Percentiles rank a stretch among this genome's conserved stretches.
phyloP scores from a whole-genome alignment of 164 flowering plant genomes.

The Liriodendron chinense region DNA sequence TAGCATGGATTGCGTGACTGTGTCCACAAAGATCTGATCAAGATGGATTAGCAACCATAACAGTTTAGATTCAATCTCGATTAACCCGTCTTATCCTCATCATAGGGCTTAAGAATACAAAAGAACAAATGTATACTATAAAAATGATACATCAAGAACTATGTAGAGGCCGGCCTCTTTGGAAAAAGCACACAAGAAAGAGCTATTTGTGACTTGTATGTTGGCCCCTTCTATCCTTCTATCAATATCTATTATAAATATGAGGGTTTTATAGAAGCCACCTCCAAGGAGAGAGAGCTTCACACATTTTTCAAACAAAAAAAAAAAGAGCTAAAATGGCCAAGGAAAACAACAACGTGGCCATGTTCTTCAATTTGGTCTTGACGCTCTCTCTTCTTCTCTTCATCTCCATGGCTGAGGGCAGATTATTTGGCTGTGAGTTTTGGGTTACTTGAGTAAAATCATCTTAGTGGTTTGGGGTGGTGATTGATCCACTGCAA shows the following conservation, averaged over 20 bases:
- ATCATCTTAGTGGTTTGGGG: too few relatives aligned
- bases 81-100: too few relatives aligned
- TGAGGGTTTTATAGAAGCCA: not conserved
- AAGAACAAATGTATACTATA: too few relatives aligned
- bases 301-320: not conserved
- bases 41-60: too few relatives aligned
- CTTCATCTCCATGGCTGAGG: slow-evolving; percentile 7
- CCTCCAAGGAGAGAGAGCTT: not conserved
- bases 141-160: not conserved
- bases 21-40: too few relatives aligned
- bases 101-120: too few relatives aligned
- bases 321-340: not conserved
- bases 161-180: slow-evolving; percentile 3
- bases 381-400: slow-evolving; percentile 7
- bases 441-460: not conserved
- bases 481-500: too few relatives aligned
- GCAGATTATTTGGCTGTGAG: not conserved
- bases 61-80: too few relatives aligned
- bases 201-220: not conserved
- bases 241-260: not conserved
- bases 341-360: not conserved
- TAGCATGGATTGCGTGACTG: too few relatives aligned
- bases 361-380: slow-evolving; percentile 2
- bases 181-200: not conserved
- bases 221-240: not conserved